Base-by-base conservation (phyloP, 129 eudicot genomes). In the Centrapalus pauciflorus region DNA sequence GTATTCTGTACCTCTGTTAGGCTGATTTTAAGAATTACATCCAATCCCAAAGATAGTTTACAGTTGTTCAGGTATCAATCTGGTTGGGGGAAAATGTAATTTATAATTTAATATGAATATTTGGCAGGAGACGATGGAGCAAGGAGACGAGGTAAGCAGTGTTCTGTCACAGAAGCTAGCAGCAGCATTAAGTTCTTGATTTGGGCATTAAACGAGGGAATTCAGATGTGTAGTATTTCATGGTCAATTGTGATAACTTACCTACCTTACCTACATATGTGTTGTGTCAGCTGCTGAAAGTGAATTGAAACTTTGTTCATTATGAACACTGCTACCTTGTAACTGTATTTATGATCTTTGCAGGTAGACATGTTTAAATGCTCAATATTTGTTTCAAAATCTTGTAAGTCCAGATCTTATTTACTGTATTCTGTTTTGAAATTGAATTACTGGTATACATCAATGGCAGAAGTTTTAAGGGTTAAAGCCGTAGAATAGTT, bases 141-240 rank as follows among this genome's bases (percentile, higher is more conserved):
- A 80, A 63, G 80, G 70, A 29, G 82, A 73, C n/a, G 84, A 83
- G 49, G 80, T 64, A 56, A 72, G 70, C 45, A 25, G 73, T 64
- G 84, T 76, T 69, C 79, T 83, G 52, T 76, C 84, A 35, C 82
- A 64, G 77, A 83, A 79, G 82, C 75, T 79, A 35, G 75, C 82
- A 35, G 75, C 82, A 32, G 81, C 82, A 20, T 75, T 75, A 27
- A 77, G 76, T 51, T 77, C 82, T 48, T 77, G 70, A 73, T 32
- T 19, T 62, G 55, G 54, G 29, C 14, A 37, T 41, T n/a, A n/a
- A n/a, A n/a, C 38, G 46, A 43, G 66, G 67, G 10, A 66, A 48
- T 46, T 66, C 4, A 43, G 55, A 38, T 67, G 33, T 66, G 45
- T 67, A 74, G 43, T 46, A 66, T 75, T 41, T 66, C 34, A 20